Evolutionary conservation across 495 filamentous ascomycete genomes (phyloP).

Genomic region (Cercophora samala): DNA sequence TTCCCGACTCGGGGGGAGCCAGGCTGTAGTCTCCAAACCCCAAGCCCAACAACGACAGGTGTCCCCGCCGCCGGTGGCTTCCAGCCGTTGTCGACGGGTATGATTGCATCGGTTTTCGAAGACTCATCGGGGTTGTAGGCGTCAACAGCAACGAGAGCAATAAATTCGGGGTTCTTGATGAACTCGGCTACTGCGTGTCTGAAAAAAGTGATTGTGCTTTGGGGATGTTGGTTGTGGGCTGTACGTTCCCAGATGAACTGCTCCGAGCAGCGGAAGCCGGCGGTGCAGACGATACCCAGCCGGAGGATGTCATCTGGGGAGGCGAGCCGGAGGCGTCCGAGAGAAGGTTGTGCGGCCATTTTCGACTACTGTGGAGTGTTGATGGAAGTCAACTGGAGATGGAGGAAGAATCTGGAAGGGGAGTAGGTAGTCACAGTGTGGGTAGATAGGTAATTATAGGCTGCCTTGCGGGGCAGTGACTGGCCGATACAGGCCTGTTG

Average conservation of each 20-base stretch:
- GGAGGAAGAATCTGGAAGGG: no score
- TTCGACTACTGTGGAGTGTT: background rate
- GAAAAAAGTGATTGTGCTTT: background rate
- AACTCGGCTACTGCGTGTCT: background rate
- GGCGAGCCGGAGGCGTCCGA: background rate
- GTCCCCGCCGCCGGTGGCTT: background rate
- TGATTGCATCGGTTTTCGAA: background rate
- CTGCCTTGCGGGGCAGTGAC: background rate
- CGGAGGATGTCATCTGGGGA: slow-evolving; percentile 1
- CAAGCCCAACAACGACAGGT: background rate
- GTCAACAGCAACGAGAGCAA: background rate
- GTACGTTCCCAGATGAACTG: slow-evolving; percentile 6
- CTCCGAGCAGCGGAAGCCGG: background rate
- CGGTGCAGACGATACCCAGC: background rate
- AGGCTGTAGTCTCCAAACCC: slow-evolving; percentile 3
- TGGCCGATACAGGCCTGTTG: background rate
- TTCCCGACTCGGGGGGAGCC: background rate
- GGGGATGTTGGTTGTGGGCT: background rate
- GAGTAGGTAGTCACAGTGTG: no score
- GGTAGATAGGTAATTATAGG: no score
- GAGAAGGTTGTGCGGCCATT: background rate
- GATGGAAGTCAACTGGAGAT: no score
- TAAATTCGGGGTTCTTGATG: background rate
- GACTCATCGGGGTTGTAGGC: background rate
- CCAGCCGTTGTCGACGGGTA: background rate